A percentile compares a stretch with the other conserved stretches of the same genome.
These are phyloP conservation scores for Kwoniella sp. DNA, from an alignment of 768 basidiomycete genomes.

Conservation along the genomic window DNA sequence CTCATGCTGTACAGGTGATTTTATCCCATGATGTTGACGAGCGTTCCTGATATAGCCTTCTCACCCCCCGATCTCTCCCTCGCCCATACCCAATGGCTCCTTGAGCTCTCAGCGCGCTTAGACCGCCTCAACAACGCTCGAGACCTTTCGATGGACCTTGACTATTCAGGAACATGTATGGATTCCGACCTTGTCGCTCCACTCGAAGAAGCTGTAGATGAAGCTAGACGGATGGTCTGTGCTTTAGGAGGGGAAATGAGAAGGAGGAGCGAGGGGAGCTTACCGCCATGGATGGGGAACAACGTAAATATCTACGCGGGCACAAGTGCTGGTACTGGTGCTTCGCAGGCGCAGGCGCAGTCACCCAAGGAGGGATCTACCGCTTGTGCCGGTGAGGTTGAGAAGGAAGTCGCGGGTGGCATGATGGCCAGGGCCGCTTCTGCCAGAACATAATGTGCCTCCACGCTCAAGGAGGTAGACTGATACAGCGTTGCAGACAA, in stretches of 20 bases:
- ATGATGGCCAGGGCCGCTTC: background rate
- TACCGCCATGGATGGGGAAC: conserved; percentile 28
- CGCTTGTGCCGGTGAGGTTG: background rate
- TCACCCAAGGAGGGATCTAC: background rate
- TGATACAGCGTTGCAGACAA: too few relatives aligned
- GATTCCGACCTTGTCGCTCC: conserved; percentile 24
- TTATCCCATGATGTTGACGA: too few relatives aligned
- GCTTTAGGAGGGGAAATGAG: conserved; percentile 36
- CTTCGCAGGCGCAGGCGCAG: too few relatives aligned
- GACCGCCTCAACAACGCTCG: conserved; percentile 14
- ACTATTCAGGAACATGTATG: conserved; percentile 31
- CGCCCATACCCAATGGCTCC: conserved; percentile 38
- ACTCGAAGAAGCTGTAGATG: conserved; percentile 39
- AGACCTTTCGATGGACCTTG: conserved; percentile 21
- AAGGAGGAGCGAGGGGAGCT: conserved; percentile 36
- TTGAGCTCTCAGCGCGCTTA: conserved; percentile 25
- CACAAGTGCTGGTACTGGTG: too few relatives aligned
- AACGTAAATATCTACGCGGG: background rate
- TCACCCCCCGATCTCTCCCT: conserved; percentile 29
- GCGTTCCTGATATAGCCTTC: conserved; percentile 23
- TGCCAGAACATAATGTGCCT: background rate
- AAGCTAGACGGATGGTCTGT: conserved; percentile 43
- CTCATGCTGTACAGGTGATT: too few relatives aligned
- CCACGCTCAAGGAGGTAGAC: too few relatives aligned
- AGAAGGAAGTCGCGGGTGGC: background rate